Conservation (phyloP, 169 alveolate genomes). For the Plasmodium billcollinsi region DNA sequence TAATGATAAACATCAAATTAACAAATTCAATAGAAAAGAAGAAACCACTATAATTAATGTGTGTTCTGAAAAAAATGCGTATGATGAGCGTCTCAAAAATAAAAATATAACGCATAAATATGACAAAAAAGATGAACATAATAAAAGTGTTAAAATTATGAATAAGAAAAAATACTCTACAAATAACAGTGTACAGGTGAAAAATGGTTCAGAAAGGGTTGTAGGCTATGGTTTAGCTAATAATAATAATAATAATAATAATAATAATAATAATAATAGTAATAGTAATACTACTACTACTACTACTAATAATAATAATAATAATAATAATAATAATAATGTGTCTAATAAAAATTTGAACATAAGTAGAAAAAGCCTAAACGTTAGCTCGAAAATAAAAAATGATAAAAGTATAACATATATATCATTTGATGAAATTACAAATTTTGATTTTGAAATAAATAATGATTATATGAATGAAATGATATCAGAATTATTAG, state of each 20-base stretch:
- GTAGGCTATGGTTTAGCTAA: background rate
- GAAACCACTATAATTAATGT: too few species aligned
- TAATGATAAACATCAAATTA: too few species aligned
- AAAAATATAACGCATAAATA: background rate
- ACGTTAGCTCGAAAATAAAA: slow-evolving; percentile 48
- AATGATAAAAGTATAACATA: slow-evolving; percentile 55
- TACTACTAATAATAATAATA: background rate
- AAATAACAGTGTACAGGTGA: background rate
- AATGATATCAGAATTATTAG: slow-evolving; percentile 28
- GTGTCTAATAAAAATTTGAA: slow-evolving; percentile 11
- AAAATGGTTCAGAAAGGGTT: background rate
- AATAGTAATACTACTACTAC: slow-evolving; percentile 13
- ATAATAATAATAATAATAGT: slow-evolving; percentile 4
- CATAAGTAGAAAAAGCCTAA: slow-evolving; percentile 18
- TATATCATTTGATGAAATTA: slow-evolving; percentile 50
- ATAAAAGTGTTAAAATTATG: background rate
- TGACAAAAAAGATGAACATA: background rate
- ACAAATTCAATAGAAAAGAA: too few species aligned
- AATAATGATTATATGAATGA: slow-evolving; percentile 38
- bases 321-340: background rate
- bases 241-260: slow-evolving; percentile 10
- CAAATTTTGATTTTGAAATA: slow-evolving; percentile 50
- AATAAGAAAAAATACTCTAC: slow-evolving; percentile 11
- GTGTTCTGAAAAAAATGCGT: too few species aligned
- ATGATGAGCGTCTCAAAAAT: background rate